A percentile compares a stretch with the other conserved stretches of the same genome.
These are phyloP conservation scores for Arthrobotrys conoides DNA, from an alignment of 2,329 filamentous ascomycete species.

Conservation along the genomic window DNA sequence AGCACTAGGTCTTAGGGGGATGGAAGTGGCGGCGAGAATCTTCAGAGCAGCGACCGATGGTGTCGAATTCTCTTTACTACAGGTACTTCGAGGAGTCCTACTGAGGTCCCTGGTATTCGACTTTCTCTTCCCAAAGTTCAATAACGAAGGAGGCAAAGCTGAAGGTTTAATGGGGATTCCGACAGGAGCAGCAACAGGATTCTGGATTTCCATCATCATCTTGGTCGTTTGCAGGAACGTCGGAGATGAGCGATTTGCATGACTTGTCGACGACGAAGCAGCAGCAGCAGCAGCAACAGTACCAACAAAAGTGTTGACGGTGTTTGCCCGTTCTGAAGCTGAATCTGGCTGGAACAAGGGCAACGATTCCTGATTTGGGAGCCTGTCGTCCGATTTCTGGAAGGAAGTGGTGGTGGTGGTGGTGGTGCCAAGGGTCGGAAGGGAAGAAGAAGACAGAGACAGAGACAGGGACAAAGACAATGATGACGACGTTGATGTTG, in stretches of 20 bases:
- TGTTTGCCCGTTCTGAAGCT: slow-evolving; percentile 35
- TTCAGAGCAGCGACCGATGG: slow-evolving; percentile 64
- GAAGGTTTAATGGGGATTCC: slow-evolving; percentile 52
- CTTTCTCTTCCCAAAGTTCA: slow-evolving; percentile 43
- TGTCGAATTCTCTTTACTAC: slow-evolving; percentile 44
- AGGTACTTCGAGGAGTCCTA: slow-evolving; percentile 17
- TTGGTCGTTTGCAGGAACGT: slow-evolving; percentile 28
- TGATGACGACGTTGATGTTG: slow-evolving; percentile 7
- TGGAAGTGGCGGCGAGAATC: slow-evolving; percentile 63
- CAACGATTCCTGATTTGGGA: slow-evolving; percentile 58
- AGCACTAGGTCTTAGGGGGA: slow-evolving; percentile 59
- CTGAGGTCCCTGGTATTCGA: slow-evolving; percentile 21
- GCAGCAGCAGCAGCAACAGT: not conserved
- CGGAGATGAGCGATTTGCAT: slow-evolving; percentile 57
- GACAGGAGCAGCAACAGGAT: slow-evolving; percentile 51
- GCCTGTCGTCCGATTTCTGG: slow-evolving; percentile 55
- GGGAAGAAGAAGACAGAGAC: too few species aligned
- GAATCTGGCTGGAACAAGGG: slow-evolving; percentile 15
- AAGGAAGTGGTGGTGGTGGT: too few species aligned
- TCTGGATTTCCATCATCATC: slow-evolving; percentile 58
- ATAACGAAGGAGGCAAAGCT: slow-evolving; percentile 34
- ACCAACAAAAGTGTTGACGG: slow-evolving; percentile 46
- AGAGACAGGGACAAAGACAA: slow-evolving; percentile 28
- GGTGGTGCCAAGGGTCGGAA: slow-evolving; percentile 49
- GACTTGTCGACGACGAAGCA: slow-evolving; percentile 39